Evolutionary conservation across 169 alveolate species (phyloP), one percentile per base, ranked within the genome.

Genomic region (Plasmodium adleri): DNA sequence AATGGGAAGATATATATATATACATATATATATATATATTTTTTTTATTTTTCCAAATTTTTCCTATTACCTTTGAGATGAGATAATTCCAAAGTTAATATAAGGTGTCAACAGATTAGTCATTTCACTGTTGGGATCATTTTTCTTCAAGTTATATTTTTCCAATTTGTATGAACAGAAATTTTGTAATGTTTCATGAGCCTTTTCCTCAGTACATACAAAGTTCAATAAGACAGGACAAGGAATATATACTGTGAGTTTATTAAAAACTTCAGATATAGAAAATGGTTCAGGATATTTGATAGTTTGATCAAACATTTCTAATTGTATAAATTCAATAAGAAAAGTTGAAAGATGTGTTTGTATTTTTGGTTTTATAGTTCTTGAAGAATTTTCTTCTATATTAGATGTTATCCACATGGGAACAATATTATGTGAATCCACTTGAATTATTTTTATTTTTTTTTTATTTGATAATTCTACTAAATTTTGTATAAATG

Each of bases 381-480:
- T 88, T 24, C 93, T 26, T 5, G 72, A 83, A 28, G 87, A 75
- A 12, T 12, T 45, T 76, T 93, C 95, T 64, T 72, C 85, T 47
- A 70, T 70, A 49, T 90, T 60, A 12, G 95, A 93, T 17, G 95
- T 70, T 5, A 90, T 45, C 95, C 95, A 93, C 26, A 67, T 39
- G 28, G 95, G 94, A 5, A 93, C 87, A 15, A 93, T 59, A 49
- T 73, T 88, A 70, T 93, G 95, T 6, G 95, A 88, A 74, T 93
- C 95, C 1, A 88, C 91, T 74, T 90, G 95, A 50, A 70, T 52
- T n/a, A 92, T 62, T 22, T 92, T 86, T 24, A 88, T 54, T 15
- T 72, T 72, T 71, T 59, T 71, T 64, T 60, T 68, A 49, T 74
- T 71, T 43, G 85, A 70, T 26, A 78, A 63, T 26, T 70, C 52